phyloP scores from a whole-genome alignment of 305 asterid genomes.

The Salvia sclarea region DNA sequence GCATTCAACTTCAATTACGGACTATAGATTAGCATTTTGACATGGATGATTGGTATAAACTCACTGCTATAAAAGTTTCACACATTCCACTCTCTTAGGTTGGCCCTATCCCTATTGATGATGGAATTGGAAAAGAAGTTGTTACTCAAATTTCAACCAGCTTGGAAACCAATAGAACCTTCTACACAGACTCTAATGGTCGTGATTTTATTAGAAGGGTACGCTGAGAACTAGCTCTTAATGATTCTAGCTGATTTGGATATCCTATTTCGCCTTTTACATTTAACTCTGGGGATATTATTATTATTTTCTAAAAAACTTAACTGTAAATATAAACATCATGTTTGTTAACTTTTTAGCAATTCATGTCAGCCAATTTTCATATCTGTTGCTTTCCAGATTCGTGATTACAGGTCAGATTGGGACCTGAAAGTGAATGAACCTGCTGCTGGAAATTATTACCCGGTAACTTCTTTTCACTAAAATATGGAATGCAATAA shows the following conservation, averaged over 20 bases:
- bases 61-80: not conserved
- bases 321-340: too few species aligned
- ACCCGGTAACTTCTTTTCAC: conserved; percentile 43
- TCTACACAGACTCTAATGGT: conserved; percentile 73
- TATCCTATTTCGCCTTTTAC: not conserved
- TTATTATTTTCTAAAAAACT: too few species aligned
- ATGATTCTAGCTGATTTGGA: not conserved
- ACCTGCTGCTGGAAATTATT: conserved; percentile 88
- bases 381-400: conserved; percentile 41
- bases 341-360: too few species aligned
- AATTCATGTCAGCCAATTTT: conserved; percentile 3
- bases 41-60: too few species aligned
- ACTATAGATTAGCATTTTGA: too few species aligned
- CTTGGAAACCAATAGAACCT: conserved; percentile 54
- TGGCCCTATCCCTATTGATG: conserved; percentile 74
- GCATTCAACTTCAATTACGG: too few species aligned
- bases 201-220: conserved; percentile 80
- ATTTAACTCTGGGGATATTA: not conserved
- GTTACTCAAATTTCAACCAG: conserved; percentile 54
- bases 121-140: conserved; percentile 73
- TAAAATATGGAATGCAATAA: too few species aligned
- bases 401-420: conserved; percentile 70
- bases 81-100: conserved; percentile 44
- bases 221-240: conserved; percentile 20
- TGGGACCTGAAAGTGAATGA: conserved; percentile 78